Evolutionary conservation across 257 asterid genomes (phyloP), one percentile per base, ranked within the genome.

Genomic region (Coffea eugenioides): DNA sequence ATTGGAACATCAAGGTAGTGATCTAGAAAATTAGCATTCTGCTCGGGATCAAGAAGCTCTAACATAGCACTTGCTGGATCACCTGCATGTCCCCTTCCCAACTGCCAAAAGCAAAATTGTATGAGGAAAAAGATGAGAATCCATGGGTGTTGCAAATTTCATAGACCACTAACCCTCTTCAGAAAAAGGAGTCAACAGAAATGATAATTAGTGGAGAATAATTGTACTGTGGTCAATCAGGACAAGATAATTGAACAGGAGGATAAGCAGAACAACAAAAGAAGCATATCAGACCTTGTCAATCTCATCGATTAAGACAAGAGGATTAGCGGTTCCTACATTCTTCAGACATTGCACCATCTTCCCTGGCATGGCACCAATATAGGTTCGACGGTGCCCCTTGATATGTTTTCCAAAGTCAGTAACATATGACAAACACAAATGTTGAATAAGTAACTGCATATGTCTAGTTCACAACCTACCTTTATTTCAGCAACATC

Each of bases 301-400:
- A 84, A 96, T 96, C 86, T 96, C 99, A 85, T 96, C 99, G 48
- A 96, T 96, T 84, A 96, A 90, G 85, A 96, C 99, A 84, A 96
- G 97, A 86, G 99, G 99, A 85, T 96, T 96, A 71, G 99, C 90
- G 67, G 97, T 96, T 84, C 95, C 99, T 78, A 96, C 98, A 86
- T 88, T 92, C 86, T 96, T 96, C 76, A 96, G 85, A 82, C 99
- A 96, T 77, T 96, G 99, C 82, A 96, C 99, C 92, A 94, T 92
- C 93, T 96, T 96, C 87, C 99, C 99, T 10, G 99, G 99, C 99
- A 96, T 96, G 84, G 99, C 99, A 81, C 99, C 99, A 79, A 96
- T 96, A 85, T 96, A 96, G 82, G 99, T 96, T 69, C 98, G 92
- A 68, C 99, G 98, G 85, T 94, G 99, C 80, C 99, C 99, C 99